These are phyloP conservation scores for Starmera caribaea DNA, from an alignment of 805 yeast genomes.

Conservation along the genomic window DNA sequence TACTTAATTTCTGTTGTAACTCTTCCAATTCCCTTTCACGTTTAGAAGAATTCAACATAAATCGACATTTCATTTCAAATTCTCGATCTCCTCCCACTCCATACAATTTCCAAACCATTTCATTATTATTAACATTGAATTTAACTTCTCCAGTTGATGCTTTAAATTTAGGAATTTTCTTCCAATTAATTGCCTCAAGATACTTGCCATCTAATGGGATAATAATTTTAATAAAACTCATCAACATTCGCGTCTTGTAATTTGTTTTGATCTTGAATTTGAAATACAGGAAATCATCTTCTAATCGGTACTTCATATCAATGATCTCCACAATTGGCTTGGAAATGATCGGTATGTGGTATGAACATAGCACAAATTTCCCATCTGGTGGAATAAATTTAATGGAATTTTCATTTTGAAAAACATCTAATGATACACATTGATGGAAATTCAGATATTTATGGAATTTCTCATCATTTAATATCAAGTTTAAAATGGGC, in stretches of 20 bases:
- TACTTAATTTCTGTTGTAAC: slow-evolving; percentile 9
- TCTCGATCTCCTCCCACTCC: slow-evolving; percentile 52
- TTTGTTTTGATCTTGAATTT: slow-evolving; percentile 42
- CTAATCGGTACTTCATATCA: neutral
- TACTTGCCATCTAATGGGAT: slow-evolving; percentile 45
- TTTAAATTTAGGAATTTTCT: slow-evolving; percentile 52
- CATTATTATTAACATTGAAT: slow-evolving; percentile 61
- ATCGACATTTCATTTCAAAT: slow-evolving; percentile 48
- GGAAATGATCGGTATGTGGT: slow-evolving; percentile 30
- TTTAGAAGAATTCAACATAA: slow-evolving; percentile 11
- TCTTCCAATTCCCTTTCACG: slow-evolving; percentile 20
- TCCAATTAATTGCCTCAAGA: slow-evolving; percentile 33
- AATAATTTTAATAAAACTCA: slow-evolving; percentile 45
- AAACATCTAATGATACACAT: slow-evolving; percentile 67
- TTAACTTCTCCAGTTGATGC: slow-evolving; percentile 63
- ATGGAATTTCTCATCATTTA: slow-evolving; percentile 51
- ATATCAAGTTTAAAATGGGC: slow-evolving; percentile 73
- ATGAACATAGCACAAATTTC: slow-evolving; percentile 47
- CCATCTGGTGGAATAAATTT: slow-evolving; percentile 91
- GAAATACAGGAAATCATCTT: neutral
- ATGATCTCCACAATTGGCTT: slow-evolving; percentile 4
- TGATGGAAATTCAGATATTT: slow-evolving; percentile 78
- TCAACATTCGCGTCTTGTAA: slow-evolving; percentile 54
- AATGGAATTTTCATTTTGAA: slow-evolving; percentile 39
- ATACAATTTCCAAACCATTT: slow-evolving; percentile 64